A percentile compares a stretch with the other conserved stretches of the same genome.
Evolutionary conservation across 2,329 filamentous ascomycete genomes (phyloP).

Genomic region (Epichloe coenophiala): DNA sequence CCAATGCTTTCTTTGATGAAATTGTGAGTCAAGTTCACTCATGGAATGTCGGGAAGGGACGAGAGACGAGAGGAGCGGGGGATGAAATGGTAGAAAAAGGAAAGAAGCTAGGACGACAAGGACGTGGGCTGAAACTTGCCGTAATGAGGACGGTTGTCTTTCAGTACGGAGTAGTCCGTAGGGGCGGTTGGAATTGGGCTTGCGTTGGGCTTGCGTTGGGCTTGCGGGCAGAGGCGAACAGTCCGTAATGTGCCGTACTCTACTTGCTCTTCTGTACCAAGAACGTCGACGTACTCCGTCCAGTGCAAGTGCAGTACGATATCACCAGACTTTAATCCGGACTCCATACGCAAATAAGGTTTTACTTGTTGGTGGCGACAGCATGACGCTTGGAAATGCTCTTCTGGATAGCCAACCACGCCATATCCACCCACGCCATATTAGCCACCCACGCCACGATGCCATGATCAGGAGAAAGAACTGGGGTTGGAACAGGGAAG

Average conservation of each 20-base stretch:
- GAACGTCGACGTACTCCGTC: too few species aligned
- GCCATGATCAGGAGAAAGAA: neutral
- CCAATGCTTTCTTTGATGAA: neutral
- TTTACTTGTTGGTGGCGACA: constrained; percentile 1
- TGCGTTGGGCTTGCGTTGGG: too few species aligned
- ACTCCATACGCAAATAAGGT: neutral
- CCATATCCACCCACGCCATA: neutral
- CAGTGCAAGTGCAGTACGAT: too few species aligned
- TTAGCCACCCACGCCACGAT: neutral
- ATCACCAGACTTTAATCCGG: too few species aligned
- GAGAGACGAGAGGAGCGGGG: constrained; percentile 1
- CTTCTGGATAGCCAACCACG: neutral
- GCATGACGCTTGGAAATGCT: neutral
- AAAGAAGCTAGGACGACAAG: neutral
- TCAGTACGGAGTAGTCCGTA: too few species aligned
- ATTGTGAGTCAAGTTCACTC: neutral
- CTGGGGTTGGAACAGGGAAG: constrained; percentile 2
- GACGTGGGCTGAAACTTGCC: too few species aligned
- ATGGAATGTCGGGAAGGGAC: neutral
- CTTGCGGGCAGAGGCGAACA: too few species aligned
- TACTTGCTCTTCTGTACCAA: too few species aligned
- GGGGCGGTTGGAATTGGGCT: too few species aligned
- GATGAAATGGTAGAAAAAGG: neutral
- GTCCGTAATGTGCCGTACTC: too few species aligned
- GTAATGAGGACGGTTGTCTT: too few species aligned